Evolutionary conservation across 345 rosid species (phyloP), one percentile per base, ranked within the genome.

Genomic region (Arabidopsis suecica): DNA sequence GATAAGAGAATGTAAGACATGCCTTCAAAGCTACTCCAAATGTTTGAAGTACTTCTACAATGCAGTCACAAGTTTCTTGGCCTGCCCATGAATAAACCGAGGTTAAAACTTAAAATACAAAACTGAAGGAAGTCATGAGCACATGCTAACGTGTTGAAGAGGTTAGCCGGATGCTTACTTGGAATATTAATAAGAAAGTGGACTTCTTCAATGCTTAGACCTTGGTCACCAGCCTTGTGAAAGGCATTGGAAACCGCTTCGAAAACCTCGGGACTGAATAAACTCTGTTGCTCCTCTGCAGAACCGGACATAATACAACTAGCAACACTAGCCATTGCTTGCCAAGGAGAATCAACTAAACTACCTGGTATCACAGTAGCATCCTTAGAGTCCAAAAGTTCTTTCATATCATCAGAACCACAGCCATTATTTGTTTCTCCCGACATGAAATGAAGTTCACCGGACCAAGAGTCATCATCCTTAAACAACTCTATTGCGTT

Each of bases 221-320:
- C 99, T 81, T 90, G 97, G 80, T 95, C 99, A 74, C 99, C 99
- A 70, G 97, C 90, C 84, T 82, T 89, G 81, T 90, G 86, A 83
- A 92, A 86, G 48, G 85, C 86, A 76, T 72, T 32, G 77, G 82
- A 84, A 69, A 86, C 61, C 67, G 79, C 71, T 84, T 81, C 85
- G 57, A 95, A 86, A 70, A 83, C 80, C 76, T 72, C 80, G 25
- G 91, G 89, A 82, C 60, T 59, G 70, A 81, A 65, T 57, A 65
- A 59, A 82, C 78, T 68, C 23, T 18, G 55, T 56, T 78, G 65
- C 65, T 71, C 48, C 56, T 64, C 87, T 76, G 76, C 75, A 76
- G 78, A 69, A 53, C 77, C 80, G 9, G 75, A 78, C 71, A 79
- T 69, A 47, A 86, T 61, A 76, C 78, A 77, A 44, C 83, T 82